Conservation (phyloP, 371 early-diverging fungal genomes). For the Haplosporangium sp. region DNA sequence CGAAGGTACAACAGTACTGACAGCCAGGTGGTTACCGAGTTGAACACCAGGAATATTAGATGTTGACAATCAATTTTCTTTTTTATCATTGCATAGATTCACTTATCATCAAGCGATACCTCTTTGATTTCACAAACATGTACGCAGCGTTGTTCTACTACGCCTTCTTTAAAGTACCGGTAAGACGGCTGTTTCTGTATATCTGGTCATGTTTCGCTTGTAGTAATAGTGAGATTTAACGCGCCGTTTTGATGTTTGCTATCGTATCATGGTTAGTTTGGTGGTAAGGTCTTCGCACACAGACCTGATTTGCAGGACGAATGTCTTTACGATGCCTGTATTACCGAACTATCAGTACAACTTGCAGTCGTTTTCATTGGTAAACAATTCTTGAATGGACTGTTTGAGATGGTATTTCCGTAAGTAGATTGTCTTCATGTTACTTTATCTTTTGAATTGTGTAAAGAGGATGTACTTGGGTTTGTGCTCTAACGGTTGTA, state of each 20-base stretch:
- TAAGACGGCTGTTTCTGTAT: slow-evolving; percentile 6
- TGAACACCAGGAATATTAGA: background rate
- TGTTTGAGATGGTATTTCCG: slow-evolving; percentile 60
- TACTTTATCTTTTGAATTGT: background rate
- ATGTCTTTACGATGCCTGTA: slow-evolving; percentile 56
- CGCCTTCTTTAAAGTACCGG: slow-evolving; percentile 60
- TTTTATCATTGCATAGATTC: slow-evolving; percentile 44
- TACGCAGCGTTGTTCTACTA: slow-evolving; percentile 66
- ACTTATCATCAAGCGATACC: slow-evolving; percentile 62
- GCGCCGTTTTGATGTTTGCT: background rate
- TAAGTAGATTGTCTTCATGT: slow-evolving; percentile 10
- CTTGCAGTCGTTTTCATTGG: slow-evolving; percentile 69
- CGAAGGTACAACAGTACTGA: slow-evolving; percentile 43
- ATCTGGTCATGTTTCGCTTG: background rate
- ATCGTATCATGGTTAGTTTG: slow-evolving; percentile 25
- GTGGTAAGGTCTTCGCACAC: slow-evolving; percentile 26
- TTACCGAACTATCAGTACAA: slow-evolving; percentile 63
- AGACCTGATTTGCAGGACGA: slow-evolving; percentile 23
- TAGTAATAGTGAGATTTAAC: background rate
- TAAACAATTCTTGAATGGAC: slow-evolving; percentile 58
- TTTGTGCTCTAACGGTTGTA: background rate
- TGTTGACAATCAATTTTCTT: background rate
- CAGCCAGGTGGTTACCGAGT: background rate
- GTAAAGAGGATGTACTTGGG: too few relatives aligned
- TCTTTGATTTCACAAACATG: slow-evolving; percentile 67